Base-by-base conservation (phyloP, 306 rosid genomes). In the Erythrophleum fordii region DNA sequence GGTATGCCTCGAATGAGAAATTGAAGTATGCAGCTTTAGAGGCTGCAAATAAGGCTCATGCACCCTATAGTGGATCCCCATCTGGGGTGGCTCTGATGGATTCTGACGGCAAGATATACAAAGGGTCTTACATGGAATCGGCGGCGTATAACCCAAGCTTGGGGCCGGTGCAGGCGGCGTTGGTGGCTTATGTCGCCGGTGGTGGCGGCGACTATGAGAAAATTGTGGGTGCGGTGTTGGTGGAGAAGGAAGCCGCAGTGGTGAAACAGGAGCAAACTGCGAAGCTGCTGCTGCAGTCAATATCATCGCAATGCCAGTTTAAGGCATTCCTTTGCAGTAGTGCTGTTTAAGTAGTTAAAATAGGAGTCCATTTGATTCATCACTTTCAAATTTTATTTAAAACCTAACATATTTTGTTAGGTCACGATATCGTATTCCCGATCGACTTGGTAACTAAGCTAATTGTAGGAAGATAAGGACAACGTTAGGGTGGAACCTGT, bases 91-190 rank as follows among this genome's bases (percentile, higher is more conserved):
- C 98, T 52, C 64, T 95, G 0, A 5, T 88, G 79, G 99, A 95
- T 73, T 29, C 68, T 4, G 55, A 74, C 0, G 94, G 92, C 34
- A 73, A 80, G 17, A 52, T 95, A 0, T 91, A 66, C 62, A 85
- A 73, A 72, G 99, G 99, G 6, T 86, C 89, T n/a, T 95, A 95
- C 35, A 62, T 82, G 84, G 99, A 95, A 72, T 95, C 99, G 0
- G 97, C 98, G 11, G 99, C 99, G 8, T 93, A 88, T 72, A 95
- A 95, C 52, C 99, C 99, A 2, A 95, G 99, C 77, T 20, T 95
- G 67, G 97, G 99, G 1, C 99, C 99, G 0, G 87, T 87, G 6
- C 91, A 89, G 85, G 89, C 96, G 10, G 99, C 99, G 0, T 12
- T 95, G 82, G 87, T 95, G 61, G 94, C 94, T 3, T 95, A 78